Percentiles rank a stretch among this genome's conserved stretches.
These are phyloP conservation scores for Phyllosticta citrichinensis DNA, from an alignment of 2,329 filamentous ascomycete species.

Conservation along the genomic window DNA sequence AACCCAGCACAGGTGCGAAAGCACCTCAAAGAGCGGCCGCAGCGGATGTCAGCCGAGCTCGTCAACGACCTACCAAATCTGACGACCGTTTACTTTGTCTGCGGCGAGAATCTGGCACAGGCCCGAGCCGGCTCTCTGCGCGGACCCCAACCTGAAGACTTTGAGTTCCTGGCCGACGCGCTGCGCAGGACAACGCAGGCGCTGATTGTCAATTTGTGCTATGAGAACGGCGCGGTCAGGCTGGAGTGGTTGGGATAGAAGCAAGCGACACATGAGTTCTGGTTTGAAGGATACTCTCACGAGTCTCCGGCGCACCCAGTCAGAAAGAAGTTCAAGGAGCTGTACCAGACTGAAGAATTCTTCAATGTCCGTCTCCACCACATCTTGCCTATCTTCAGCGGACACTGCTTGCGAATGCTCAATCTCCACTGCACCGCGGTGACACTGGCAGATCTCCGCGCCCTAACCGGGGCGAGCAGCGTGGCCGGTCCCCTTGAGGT, in stretches of 20 bases:
- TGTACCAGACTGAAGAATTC: too few species aligned
- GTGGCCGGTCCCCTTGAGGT: neutral
- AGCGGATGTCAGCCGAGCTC: neutral
- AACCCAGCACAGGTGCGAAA: neutral
- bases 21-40: neutral
- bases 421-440: neutral
- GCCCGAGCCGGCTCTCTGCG: neutral
- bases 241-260: neutral
- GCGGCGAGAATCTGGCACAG: neutral
- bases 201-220: neutral
- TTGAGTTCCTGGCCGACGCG: neutral
- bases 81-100: neutral
- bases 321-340: too few species aligned
- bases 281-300: neutral
- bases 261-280: neutral
- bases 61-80: neutral
- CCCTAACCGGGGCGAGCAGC: neutral
- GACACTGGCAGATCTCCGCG: neutral
- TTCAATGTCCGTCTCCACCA: too few species aligned
- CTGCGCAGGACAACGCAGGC: neutral
- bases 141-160: neutral
- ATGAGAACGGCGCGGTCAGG: neutral
- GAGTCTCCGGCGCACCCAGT: neutral
- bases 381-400: too few species aligned
- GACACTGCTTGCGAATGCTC: too few species aligned